Evolutionary conservation across 179 eudicot genomes (phyloP), one percentile per base, ranked within the genome.

Genomic region (Heliamphora pulchella): DNA sequence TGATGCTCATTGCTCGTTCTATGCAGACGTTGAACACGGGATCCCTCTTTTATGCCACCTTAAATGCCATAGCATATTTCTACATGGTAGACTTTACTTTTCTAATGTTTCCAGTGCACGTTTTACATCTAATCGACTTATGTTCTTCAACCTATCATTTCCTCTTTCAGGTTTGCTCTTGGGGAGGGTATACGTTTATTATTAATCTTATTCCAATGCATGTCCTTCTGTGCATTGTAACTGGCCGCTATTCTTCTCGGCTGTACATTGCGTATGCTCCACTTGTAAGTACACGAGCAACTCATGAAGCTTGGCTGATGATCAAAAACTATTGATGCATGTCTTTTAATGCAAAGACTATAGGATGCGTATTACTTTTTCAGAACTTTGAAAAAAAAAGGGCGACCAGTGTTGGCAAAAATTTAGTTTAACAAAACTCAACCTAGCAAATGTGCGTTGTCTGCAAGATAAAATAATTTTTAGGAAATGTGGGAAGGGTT

Each of bases 111-210:
- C 11, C 14, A 51, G 47, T 18, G 64, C 14, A 53, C 64, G 54
- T 80, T 55, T 47, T 54, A 53, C 51, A 39, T 82, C 77, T 55
- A 41, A 17, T 76, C 41, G 14, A 78, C 14, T 64, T 46, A 72
- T 70, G 3, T 65, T 41, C 83, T 46, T 75, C 72, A 69, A 65
- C 61, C 41, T 47, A 55, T 68, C 53, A 4, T 81, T 54, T 85
- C 76, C 70, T 43, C 55, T 83, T 77, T 59, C 84, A 92, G 94
- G 97, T 92, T 84, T 92, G 94, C 86, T 92, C 99, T 20, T 96
- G 98, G 99, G 99, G 99, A 89, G 99, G 99, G 66, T 96, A 96
- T 88, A 94, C 96, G 78, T 96, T 96, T 87, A 96, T 96, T 61
- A 96, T 96, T 62, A 96, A 96, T 81, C 91, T 96, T 69, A 94